phyloP scores from a whole-genome alignment of 2,329 filamentous ascomycete genomes.

The Calcarisporium arbuscula region DNA sequence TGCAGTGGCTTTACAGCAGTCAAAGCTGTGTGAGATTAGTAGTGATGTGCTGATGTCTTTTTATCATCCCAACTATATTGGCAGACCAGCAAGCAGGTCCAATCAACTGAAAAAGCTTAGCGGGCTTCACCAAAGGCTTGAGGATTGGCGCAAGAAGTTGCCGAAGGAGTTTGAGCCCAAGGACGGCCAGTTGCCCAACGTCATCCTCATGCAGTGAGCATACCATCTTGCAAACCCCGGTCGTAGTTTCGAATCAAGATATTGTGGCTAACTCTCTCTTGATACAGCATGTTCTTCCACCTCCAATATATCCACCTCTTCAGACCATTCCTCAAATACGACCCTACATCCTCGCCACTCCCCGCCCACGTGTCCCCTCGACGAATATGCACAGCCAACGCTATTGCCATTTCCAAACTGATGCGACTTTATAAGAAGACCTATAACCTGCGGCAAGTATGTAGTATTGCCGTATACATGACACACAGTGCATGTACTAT shows the following conservation, averaged over 20 bases:
- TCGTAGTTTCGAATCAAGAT: not conserved
- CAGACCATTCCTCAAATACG: slow-evolving; percentile 89
- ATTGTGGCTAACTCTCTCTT: slow-evolving; percentile 17
- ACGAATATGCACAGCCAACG: slow-evolving; percentile 85
- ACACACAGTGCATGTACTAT: slow-evolving; percentile 91
- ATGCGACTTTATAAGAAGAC: slow-evolving; percentile 89
- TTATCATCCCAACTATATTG: slow-evolving; percentile 72
- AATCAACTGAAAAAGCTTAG: slow-evolving; percentile 87
- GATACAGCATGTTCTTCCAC: slow-evolving; percentile 90
- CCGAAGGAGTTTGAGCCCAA: slow-evolving; percentile 83
- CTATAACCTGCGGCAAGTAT: slow-evolving; percentile 87
- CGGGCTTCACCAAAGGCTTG: slow-evolving; percentile 82
- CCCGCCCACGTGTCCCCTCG: slow-evolving; percentile 84
- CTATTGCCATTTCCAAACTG: slow-evolving; percentile 85
- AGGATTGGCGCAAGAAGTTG: slow-evolving; percentile 80
- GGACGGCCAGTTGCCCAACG: slow-evolving; percentile 82
- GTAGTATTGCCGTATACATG: slow-evolving; percentile 95
- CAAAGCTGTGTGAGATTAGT: slow-evolving; percentile 84
- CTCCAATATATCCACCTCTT: slow-evolving; percentile 94
- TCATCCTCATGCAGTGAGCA: slow-evolving; percentile 75
- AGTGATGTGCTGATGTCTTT: slow-evolving; percentile 85
- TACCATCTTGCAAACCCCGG: not conserved
- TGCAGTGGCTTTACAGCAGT: slow-evolving; percentile 76
- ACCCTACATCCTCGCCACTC: slow-evolving; percentile 71
- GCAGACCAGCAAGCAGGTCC: slow-evolving; percentile 63